Evolutionary conservation across 352 stramenopile species (phyloP).

Genomic region (Pythium rhizo-oryzae): DNA sequence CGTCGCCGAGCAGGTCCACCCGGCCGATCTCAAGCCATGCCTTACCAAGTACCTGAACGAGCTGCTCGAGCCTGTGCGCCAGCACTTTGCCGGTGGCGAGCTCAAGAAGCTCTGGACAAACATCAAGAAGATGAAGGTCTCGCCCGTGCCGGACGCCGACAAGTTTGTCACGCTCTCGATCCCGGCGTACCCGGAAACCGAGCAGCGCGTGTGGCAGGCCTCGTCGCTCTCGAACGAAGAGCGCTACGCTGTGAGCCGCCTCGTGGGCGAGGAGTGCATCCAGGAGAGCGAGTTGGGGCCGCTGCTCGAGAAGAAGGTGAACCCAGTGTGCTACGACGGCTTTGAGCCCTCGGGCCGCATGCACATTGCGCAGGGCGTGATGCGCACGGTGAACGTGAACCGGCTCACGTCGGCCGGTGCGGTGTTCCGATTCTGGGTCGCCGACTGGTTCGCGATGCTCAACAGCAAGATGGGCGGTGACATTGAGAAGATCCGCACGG

Average conservation of each 20-base stretch:
- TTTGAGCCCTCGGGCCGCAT: conserved; percentile 99
- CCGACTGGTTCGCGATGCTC: conserved; percentile 99
- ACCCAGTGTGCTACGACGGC: conserved; percentile 97
- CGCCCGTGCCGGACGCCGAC: conserved; percentile 58
- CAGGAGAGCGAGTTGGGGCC: conserved; percentile 88
- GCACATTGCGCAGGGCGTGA: conserved; percentile 98
- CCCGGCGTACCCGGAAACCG: conserved; percentile 62
- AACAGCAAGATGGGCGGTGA: conserved; percentile 99
- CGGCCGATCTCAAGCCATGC: conserved; percentile 96
- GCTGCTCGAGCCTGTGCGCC: conserved; percentile 95
- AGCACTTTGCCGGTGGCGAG: conserved; percentile 94
- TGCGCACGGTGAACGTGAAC: conserved; percentile 98
- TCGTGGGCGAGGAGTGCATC: conserved; percentile 93
- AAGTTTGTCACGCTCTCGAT: conserved; percentile 73
- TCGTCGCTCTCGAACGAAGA: conserved; percentile 84
- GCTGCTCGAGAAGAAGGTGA: conserved; percentile 87
- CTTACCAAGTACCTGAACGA: conserved; percentile 93
- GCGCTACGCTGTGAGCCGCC: conserved; percentile 75
- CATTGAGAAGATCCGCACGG: conserved; percentile 96
- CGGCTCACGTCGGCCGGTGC: conserved; percentile 91
- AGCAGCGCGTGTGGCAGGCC: conserved; percentile 67
- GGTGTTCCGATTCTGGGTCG: conserved; percentile 99
- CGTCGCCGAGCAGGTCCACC: conserved; percentile 91
- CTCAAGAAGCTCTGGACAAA: conserved; percentile 96
- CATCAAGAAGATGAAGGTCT: conserved; percentile 90